Conservation (phyloP, 805 yeast species). For the Myxozyma sirexii region DNA sequence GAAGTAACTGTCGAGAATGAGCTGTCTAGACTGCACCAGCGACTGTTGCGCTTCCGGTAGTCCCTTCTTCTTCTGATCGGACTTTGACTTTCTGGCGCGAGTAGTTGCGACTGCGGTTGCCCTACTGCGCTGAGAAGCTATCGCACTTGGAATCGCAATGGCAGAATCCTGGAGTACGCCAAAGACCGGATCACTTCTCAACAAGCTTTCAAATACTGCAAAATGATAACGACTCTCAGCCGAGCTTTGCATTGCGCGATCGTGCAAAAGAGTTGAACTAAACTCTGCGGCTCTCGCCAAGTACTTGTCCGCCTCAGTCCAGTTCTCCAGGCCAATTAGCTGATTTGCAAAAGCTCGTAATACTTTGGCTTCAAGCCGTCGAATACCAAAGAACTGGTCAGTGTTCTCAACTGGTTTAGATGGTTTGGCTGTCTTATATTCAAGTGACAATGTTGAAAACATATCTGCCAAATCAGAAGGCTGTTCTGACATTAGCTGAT, state of each 20-base stretch:
- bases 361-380: neutral
- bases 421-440: neutral
- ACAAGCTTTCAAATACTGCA: conserved; percentile 29
- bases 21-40: conserved; percentile 8
- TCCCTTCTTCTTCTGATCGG: neutral
- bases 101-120: neutral
- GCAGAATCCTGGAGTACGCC: conserved; percentile 56
- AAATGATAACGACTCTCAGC: conserved; percentile 28
- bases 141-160: conserved; percentile 47
- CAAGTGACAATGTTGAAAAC: conserved; percentile 4
- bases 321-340: neutral
- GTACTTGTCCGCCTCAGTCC: conserved; percentile 17
- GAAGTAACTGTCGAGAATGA: conserved; percentile 16
- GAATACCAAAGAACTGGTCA: neutral
- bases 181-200: conserved; percentile 51
- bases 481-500: neutral
- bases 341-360: conserved; percentile 1
- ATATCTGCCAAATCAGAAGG: conserved; percentile 10
- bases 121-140: neutral
- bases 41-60: conserved; percentile 11
- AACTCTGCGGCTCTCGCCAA: neutral
- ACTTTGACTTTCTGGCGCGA: conserved; percentile 2
- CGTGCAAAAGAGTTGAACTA: neutral
- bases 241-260: conserved; percentile 24
- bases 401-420: neutral